Base-by-base conservation (phyloP, 2,329 filamentous ascomycete genomes). In the Polytolypa hystricis region DNA sequence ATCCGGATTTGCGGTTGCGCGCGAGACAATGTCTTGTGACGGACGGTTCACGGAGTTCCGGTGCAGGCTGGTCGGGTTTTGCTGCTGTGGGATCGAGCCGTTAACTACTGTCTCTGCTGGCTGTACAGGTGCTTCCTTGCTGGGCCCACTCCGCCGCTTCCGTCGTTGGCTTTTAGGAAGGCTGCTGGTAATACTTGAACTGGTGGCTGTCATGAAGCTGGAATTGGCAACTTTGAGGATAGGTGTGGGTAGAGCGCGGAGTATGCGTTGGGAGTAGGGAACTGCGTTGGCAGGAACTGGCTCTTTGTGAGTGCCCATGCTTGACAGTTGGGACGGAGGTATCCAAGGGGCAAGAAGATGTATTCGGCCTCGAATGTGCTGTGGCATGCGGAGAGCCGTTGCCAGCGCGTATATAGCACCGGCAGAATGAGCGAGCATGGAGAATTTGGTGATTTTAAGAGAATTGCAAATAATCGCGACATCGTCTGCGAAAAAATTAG, bases 371-470 rank as follows among this genome's bases (percentile, higher is more conserved):
- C 87, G 81, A 42, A 98, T 93, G 53, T 95, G 84, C 51, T 95
- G 87, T 3, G 91, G 91, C 74, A 98, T 93, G 30, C 91, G 83
- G 30, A 98, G 69, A 0, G 91, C 91, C 0, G 91, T 96, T 0
- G 91, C 91, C 12, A 98, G 73, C 2, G 91, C 91, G 54, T 98
- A 98, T 35, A 98, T 93, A n/a, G 91, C 89, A 11, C 91, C 91
- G 1, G 91, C 91, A 1, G 89, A 96, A 58, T 98, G 91, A 2
- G 91, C 91, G 2, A 98, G 71, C 14, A 98, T 83, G 5, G 89
- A 96, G 55, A 98, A 98, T 48, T 94, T 93, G 8, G 81, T 91
- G 45, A 98, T 93, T 48, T 85, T 87, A 30, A 98, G 70, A 10
- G 82, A 70, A 53, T 94, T 84, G 57, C 91, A 98, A 40, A 98